Percentiles rank a stretch among this genome's conserved stretches.
Evolutionary conservation across 768 basidiomycete species (phyloP).

Genomic region (Tubosaeta brunneosetosa): DNA sequence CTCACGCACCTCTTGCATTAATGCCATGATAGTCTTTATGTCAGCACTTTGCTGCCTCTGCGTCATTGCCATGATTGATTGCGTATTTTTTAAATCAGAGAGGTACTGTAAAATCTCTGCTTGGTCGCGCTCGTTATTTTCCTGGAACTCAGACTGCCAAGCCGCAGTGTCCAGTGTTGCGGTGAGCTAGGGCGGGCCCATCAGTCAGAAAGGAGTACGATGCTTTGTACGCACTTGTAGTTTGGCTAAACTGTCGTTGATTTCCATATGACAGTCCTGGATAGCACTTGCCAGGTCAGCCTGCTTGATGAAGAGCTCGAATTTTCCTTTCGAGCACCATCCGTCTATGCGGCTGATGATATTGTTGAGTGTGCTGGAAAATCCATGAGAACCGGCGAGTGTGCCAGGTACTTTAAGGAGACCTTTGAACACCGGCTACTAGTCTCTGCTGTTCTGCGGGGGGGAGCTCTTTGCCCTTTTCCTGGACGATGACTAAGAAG

Average conservation of each 20-base stretch:
- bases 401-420: background rate
- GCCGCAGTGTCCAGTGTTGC: constrained; percentile 42
- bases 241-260: constrained; percentile 43
- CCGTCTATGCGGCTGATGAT: constrained; percentile 40
- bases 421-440: constrained; percentile 32
- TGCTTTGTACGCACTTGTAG: constrained; percentile 38
- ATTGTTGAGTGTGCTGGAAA: constrained; percentile 27
- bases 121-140: constrained; percentile 39
- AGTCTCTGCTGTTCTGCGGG: constrained; percentile 31
- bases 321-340: constrained; percentile 38
- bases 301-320: constrained; percentile 46
- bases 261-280: constrained; percentile 38
- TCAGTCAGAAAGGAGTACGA: constrained; percentile 6
- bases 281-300: constrained; percentile 42
- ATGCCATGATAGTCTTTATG: constrained; percentile 39
- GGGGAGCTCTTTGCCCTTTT: constrained; percentile 27
- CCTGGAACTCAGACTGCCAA: constrained; percentile 45
- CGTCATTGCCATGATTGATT: constrained; percentile 32
- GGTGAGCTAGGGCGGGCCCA: constrained; percentile 31
- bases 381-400: constrained; percentile 6
- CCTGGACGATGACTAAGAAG: constrained; percentile 37
- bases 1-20: constrained; percentile 45
- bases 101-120: constrained; percentile 40
- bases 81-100: constrained; percentile 40
- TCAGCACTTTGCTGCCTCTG: constrained; percentile 33